These are phyloP conservation scores for Saccharomycopsis fermentans DNA, from an alignment of 805 yeast genomes.

Conservation along the genomic window DNA sequence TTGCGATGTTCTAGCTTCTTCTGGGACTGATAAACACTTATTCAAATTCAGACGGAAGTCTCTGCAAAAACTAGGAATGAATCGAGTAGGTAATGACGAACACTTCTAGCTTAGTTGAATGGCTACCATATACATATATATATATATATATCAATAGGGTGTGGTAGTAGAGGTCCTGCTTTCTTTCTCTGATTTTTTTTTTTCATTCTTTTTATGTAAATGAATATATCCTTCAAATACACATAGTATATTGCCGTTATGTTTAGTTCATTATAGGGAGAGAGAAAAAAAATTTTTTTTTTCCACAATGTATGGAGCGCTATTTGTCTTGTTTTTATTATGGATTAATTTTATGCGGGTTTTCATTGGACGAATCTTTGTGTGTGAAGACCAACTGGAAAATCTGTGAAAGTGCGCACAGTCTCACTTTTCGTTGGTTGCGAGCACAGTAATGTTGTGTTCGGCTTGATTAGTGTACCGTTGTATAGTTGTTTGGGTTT, in stretches of 20 bases:
- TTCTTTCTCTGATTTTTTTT: neutral
- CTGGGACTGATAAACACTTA: slow-evolving; percentile 5
- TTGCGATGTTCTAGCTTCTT: slow-evolving; percentile 13
- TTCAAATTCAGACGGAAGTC: neutral
- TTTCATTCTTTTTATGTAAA: neutral
- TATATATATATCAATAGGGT: no score
- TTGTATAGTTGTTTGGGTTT: no score
- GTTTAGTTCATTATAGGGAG: neutral
- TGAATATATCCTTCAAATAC: neutral
- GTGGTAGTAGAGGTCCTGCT: neutral
- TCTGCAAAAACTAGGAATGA: neutral
- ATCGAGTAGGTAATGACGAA: neutral
- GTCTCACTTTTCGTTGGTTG: no score
- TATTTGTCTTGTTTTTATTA: neutral
- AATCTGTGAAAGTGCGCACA: no score
- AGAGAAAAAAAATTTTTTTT: neutral
- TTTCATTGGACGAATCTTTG: slow-evolving; percentile 1
- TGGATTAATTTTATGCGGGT: neutral
- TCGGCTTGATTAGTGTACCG: no score
- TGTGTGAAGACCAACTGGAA: neutral
- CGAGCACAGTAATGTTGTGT: no score
- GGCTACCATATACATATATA: no score
- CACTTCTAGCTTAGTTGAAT: no score
- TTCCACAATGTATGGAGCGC: no score
- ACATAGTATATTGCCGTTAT: neutral